Evolutionary conservation across 805 yeast genomes (phyloP).

Genomic region (Lipomyces starkeyi): DNA sequence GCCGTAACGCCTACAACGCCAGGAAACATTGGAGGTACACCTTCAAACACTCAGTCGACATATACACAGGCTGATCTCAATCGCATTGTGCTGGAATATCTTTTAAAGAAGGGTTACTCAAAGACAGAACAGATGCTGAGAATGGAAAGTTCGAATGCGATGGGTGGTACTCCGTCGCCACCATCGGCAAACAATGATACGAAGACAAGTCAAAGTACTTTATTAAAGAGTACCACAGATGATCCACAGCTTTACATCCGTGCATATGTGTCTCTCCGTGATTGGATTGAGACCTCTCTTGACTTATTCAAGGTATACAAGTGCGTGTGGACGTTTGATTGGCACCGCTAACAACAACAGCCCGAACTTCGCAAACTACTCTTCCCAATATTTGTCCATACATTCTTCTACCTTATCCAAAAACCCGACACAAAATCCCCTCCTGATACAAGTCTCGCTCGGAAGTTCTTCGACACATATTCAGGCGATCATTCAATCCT

Average conservation of each 20-base stretch:
- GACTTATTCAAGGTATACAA: conserved; percentile 72
- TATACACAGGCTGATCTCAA: conserved; percentile 84
- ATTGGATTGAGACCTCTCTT: conserved; percentile 89
- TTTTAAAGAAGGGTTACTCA: conserved; percentile 91
- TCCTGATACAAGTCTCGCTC: conserved; percentile 52
- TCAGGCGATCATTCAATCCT: conserved; percentile 71
- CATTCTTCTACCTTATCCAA: conserved; percentile 77
- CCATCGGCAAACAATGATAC: conserved; percentile 28
- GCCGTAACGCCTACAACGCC: not conserved
- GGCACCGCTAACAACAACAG: conserved; percentile 24
- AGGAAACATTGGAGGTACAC: not conserved
- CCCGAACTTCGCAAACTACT: conserved; percentile 83
- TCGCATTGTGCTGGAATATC: conserved; percentile 87
- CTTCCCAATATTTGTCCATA: conserved; percentile 92
- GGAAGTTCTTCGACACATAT: conserved; percentile 75
- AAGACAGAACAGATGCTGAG: conserved; percentile 93
- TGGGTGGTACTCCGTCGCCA: conserved; percentile 34
- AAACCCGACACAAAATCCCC: conserved; percentile 56
- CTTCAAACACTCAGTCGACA: not conserved
- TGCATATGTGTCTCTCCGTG: conserved; percentile 78
- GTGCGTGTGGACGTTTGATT: conserved; percentile 37
- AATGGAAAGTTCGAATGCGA: conserved; percentile 60
- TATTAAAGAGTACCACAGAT: conserved; percentile 42
- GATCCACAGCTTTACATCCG: conserved; percentile 75
- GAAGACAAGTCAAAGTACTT: conserved; percentile 42